Evolutionary conservation across 768 basidiomycete species (phyloP).

Genomic region (Psilocybe cyanescens): DNA sequence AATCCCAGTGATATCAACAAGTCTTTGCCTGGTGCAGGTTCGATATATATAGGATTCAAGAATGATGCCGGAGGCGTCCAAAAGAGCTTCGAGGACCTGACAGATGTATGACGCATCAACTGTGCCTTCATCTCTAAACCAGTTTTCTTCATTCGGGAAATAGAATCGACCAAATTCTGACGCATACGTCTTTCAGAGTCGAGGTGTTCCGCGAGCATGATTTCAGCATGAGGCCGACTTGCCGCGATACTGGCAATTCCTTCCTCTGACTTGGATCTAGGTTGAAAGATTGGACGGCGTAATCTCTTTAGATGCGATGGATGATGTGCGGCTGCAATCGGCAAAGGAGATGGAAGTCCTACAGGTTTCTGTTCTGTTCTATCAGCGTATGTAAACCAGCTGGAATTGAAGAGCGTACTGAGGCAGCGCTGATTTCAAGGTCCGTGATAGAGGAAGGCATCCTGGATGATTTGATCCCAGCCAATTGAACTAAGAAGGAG

Average conservation of each 20-base stretch:
- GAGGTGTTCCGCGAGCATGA: slow-evolving; percentile 23
- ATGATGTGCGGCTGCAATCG: slow-evolving; percentile 52
- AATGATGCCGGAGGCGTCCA: slow-evolving; percentile 7
- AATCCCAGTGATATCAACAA: slow-evolving; percentile 25
- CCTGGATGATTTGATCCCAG: slow-evolving; percentile 24
- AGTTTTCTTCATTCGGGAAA: slow-evolving; percentile 17
- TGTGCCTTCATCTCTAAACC: not conserved
- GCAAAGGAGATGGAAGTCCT: slow-evolving; percentile 30
- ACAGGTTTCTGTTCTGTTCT: not conserved
- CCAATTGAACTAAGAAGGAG: slow-evolving; percentile 29
- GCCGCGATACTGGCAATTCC: not conserved
- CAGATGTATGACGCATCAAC: not conserved
- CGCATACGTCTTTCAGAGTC: slow-evolving; percentile 28
- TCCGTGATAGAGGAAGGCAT: not conserved
- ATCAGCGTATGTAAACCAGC: not conserved
- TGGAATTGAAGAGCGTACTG: not conserved
- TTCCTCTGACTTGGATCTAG: slow-evolving; percentile 1
- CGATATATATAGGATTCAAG: slow-evolving; percentile 3
- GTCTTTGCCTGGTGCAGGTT: slow-evolving; percentile 21
- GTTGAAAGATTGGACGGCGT: slow-evolving; percentile 30
- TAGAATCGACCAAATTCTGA: slow-evolving; percentile 26
- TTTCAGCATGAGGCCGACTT: slow-evolving; percentile 16
- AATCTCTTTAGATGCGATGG: slow-evolving; percentile 39
- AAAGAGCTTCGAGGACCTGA: not conserved
- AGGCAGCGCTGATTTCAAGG: not conserved